Evolutionary conservation across 179 eudicot species (phyloP), one percentile per base, ranked within the genome.

Genomic region (Gypsophila paniculata): DNA sequence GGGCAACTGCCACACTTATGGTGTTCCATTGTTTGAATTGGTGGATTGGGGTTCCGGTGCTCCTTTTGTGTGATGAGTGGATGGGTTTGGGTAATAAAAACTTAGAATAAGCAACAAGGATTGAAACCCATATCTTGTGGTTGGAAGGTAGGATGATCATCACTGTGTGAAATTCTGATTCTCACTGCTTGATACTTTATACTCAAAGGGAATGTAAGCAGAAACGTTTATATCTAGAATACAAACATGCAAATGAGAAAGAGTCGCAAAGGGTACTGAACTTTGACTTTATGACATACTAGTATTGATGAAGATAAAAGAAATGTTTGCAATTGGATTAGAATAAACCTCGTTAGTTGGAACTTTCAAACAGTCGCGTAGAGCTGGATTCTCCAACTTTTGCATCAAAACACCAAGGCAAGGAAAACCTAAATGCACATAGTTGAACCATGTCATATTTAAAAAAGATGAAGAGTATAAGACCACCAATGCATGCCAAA

Each of bases 321-420:
- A 14, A 70, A 55, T 19, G 63, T 54, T 54, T 5, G 34, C 53
- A 55, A 42, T 9, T 11, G 44, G 26, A 64, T 72, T 22, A 46
- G 72, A 69, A 74, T 12, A 71, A 77, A 93, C 98, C 97, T 93
- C 96, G 77, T 88, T 86, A 46, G 97, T 73, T 52, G 93, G 83
- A 66, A 91, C 97, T 86, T 88, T 91, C 75, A 93, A 82, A 84
- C 86, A 93, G 73, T 88, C 80, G 58, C 98, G 95, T 69, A 93
- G 75, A 26, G 93, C 97, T 78, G 97, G 98, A 85, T 93, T 93
- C 85, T 93, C 98, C 86, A 93, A 84, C 79, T 89, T 91, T 72
- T 93, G 98, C 83, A 93, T 79, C 84, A 93, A 77, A 36, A 93
- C 96, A 68, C 98, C 98, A 72, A 93, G 96, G 79, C 87, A 89